Conservation (phyloP, 768 basidiomycete species). For the Leccinum subgranulosum region DNA sequence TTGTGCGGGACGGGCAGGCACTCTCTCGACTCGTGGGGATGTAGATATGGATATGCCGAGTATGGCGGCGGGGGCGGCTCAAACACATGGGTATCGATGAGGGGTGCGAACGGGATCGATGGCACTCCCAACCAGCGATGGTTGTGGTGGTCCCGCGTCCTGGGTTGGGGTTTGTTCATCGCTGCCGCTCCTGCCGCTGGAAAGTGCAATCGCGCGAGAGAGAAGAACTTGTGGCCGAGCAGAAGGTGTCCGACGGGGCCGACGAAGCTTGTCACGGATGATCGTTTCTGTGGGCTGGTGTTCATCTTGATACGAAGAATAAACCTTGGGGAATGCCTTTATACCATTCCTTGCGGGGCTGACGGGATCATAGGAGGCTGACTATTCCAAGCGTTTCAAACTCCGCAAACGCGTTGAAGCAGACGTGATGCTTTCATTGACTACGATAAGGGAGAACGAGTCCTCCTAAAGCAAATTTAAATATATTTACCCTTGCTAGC, state of each 20-base stretch:
- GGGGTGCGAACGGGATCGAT: constrained; percentile 27
- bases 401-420: not conserved
- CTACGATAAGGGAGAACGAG: too few relatives aligned
- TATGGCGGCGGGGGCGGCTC: constrained; percentile 26
- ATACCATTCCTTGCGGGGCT: constrained; percentile 13
- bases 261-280: constrained; percentile 4
- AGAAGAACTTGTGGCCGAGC: constrained; percentile 17
- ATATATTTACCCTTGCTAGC: too few relatives aligned
- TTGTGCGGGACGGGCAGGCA: constrained; percentile 26
- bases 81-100: constrained; percentile 25
- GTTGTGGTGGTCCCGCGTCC: not conserved
- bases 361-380: constrained; percentile 8
- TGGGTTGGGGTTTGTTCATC: constrained; percentile 10
- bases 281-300: constrained; percentile 6
- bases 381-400: not conserved
- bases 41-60: constrained; percentile 4
- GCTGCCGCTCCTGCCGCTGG: constrained; percentile 4
- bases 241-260: constrained; percentile 7
- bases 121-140: not conserved
- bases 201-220: constrained; percentile 24
- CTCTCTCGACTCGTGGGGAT: constrained; percentile 4
- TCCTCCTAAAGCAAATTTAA: too few relatives aligned
- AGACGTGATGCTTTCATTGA: too few relatives aligned
- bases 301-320: constrained; percentile 1
- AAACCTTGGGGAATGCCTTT: not conserved